Conservation (phyloP, 1,284 basidiomycete genomes). For the Melampsora americana region DNA sequence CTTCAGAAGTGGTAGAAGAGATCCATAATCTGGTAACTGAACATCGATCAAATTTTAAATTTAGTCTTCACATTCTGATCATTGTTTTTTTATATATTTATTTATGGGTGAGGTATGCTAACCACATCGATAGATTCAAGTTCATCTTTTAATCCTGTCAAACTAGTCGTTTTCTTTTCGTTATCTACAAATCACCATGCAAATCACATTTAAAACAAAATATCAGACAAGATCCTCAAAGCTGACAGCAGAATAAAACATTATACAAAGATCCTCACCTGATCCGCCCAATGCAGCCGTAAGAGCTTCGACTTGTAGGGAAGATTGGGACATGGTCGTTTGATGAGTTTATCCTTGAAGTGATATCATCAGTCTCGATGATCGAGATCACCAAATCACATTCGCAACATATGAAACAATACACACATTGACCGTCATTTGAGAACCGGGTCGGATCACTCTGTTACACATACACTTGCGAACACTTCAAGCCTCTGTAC, state of each 20-base stretch:
- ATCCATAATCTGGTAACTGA: slow-evolving; percentile 68
- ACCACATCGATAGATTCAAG: slow-evolving; percentile 36
- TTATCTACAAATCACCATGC: slow-evolving; percentile 17
- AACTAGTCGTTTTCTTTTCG: slow-evolving; percentile 31
- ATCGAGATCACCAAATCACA: too few relatives aligned
- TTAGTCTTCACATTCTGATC: background rate
- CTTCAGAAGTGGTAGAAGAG: slow-evolving; percentile 67
- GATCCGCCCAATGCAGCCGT: background rate
- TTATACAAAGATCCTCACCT: background rate
- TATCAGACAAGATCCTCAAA: background rate
- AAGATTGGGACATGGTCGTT: background rate
- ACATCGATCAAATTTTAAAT: background rate
- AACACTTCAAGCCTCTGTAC: too few relatives aligned
- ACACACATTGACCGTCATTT: too few relatives aligned
- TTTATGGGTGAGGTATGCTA: background rate
- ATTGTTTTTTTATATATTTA: background rate
- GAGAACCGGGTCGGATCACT: too few relatives aligned
- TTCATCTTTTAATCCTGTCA: slow-evolving; percentile 29
- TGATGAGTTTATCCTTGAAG: too few relatives aligned
- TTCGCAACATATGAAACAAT: too few relatives aligned
- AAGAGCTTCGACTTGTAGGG: background rate
- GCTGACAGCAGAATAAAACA: background rate
- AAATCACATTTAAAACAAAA: background rate
- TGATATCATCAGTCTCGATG: too few relatives aligned
- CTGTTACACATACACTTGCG: too few relatives aligned